Conservation (phyloP, 441 rosid species). For the Gossypium schwendimanii region DNA sequence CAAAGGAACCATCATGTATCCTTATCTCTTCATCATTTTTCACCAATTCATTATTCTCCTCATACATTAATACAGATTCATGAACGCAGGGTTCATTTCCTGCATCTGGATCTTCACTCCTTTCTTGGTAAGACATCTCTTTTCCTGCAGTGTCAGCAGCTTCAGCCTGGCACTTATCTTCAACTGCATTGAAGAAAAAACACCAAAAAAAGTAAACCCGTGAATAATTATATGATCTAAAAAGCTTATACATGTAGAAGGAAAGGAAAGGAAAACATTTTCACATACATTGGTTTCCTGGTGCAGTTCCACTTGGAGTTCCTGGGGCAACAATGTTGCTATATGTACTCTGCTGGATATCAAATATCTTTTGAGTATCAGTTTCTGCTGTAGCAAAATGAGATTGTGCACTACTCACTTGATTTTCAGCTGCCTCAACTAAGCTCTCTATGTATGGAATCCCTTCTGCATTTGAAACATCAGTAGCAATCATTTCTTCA, state of each 20-base stretch:
- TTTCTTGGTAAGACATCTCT: not conserved
- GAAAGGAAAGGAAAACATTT: not conserved
- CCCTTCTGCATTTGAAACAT: not conserved
- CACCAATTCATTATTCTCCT: not conserved
- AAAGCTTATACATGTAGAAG: not conserved
- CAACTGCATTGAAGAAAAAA: not conserved
- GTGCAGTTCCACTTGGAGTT: not conserved
- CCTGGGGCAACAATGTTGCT: not conserved
- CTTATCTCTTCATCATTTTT: conserved; percentile 14
- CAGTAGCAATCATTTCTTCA: conserved; percentile 6
- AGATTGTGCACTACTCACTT: not conserved
- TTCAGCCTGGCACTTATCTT: not conserved
- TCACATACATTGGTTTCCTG: conserved; percentile 2
- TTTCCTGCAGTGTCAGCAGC: not conserved
- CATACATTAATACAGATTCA: not conserved
- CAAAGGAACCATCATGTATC: not conserved
- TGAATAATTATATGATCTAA: not conserved
- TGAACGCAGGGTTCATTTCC: not conserved
- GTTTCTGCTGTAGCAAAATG: not conserved
- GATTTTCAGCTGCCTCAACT: not conserved
- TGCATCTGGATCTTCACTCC: not conserved
- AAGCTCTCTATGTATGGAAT: not conserved
- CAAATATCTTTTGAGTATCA: not conserved
- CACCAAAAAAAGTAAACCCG: not conserved
- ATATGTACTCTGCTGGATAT: not conserved